Evolutionary conservation across 2,329 filamentous ascomycete genomes (phyloP), one percentile per base, ranked within the genome.

Genomic region (Delphinella strobiligena): DNA sequence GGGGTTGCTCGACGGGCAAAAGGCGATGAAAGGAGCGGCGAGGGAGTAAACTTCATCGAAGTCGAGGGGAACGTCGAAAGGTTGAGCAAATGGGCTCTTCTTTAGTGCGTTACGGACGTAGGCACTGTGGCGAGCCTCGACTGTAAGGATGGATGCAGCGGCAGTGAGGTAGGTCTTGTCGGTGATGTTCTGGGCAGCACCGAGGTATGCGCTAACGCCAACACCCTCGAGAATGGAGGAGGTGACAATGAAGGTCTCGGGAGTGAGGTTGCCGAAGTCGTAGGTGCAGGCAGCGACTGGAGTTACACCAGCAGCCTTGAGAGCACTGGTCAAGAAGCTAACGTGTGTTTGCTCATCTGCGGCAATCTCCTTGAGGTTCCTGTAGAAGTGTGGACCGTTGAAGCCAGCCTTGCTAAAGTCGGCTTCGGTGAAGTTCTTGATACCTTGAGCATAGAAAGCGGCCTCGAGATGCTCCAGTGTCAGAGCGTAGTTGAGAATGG

Each of bases 51-150:
- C 75, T 49, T 70, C 60, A 55, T 78, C 69, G 51, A 72, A 65
- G 47, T 60, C 58, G 29, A 81, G 64, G 0, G 76, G 73, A 17
- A 69, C 65, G 46, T 80, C 78, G 46, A 78, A 78, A 5, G 76
- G 59, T 47, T 74, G 66, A 1, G 77, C 62, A 51, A 75, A 77
- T 2, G 76, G 73, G 4, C 57, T 55, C 49, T 74, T 53, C 36
- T 61, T 56, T 14, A 68, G 58, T 8, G 61, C 60, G 19, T 61
- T 56, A 38, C 78, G 54, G 47, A 80, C 62, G 61, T 77, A 79
- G 3, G 78, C 63, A 2, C 70, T 71, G 61, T 82, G 78, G 8
- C 78, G 70, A 22, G 78, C 68, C 51, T 82, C 78, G 41, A 80
- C 70, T 19, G 74, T 74, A 24, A 82, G 62, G 51, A 83, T 76